Conservation (phyloP, 2,329 filamentous ascomycete genomes). For the Stagonosporopsis vannaccii region DNA sequence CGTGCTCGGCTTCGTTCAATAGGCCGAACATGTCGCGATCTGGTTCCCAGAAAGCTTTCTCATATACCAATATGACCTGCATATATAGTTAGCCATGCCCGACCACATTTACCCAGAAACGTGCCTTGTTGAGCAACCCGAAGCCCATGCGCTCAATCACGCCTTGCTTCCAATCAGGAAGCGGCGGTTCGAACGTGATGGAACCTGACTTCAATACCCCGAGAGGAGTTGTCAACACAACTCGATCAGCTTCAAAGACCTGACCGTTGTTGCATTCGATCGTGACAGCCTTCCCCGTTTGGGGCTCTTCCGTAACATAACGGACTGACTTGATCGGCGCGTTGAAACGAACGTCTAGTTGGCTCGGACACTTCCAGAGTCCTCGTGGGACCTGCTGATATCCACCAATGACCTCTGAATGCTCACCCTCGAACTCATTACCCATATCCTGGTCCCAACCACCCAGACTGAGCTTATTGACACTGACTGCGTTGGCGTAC, state of each 20-base stretch:
- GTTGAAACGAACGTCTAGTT: constrained; percentile 78
- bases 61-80: constrained; percentile 81
- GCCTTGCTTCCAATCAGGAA: constrained; percentile 86
- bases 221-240: constrained; percentile 89
- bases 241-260: constrained; percentile 79
- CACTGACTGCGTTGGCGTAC: constrained; percentile 92
- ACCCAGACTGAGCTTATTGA: constrained; percentile 83
- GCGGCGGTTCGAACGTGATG: constrained; percentile 84
- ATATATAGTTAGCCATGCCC: constrained; percentile 16
- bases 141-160: constrained; percentile 87
- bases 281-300: constrained; percentile 35
- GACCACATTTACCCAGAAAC: neutral
- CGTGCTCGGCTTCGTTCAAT: constrained; percentile 74
- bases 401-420: constrained; percentile 91
- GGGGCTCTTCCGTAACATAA: constrained; percentile 50
- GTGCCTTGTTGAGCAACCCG: constrained; percentile 87
- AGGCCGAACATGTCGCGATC: constrained; percentile 93
- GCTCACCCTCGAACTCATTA: constrained; percentile 95
- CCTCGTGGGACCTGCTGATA: constrained; percentile 94
- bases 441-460: constrained; percentile 98
- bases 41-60: constrained; percentile 88
- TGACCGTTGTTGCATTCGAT: constrained; percentile 78
- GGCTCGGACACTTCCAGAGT: constrained; percentile 76
- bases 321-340: constrained; percentile 78
- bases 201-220: constrained; percentile 87